Evolutionary conservation across 2,329 filamentous ascomycete genomes (phyloP).

Genomic region (Hysterium pulicare): DNA sequence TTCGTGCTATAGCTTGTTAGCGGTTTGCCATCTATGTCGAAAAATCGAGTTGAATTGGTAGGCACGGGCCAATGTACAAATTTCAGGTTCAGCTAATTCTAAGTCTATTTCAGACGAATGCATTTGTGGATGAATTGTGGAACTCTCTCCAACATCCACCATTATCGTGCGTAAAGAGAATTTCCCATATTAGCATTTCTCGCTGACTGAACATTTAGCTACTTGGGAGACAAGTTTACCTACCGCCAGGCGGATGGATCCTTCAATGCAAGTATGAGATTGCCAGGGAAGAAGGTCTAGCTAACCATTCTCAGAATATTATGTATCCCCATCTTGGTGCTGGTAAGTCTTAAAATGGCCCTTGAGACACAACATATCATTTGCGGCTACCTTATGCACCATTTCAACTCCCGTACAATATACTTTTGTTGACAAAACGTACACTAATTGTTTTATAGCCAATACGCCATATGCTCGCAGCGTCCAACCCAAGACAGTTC

Average conservation of each 20-base stretch:
- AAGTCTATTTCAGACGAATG: slow-evolving; percentile 13
- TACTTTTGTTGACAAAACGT: neutral
- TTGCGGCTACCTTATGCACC: too few relatives aligned
- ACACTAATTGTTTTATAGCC: too few relatives aligned
- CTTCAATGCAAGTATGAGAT: slow-evolving; percentile 26
- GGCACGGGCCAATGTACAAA: neutral
- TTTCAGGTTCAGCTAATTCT: too few relatives aligned
- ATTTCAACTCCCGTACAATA: neutral
- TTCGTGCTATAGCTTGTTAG: slow-evolving; percentile 5
- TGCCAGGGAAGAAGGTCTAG: too few relatives aligned
- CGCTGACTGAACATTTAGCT: slow-evolving; percentile 23
- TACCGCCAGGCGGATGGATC: slow-evolving; percentile 43
- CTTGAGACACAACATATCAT: too few relatives aligned
- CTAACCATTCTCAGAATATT: slow-evolving; percentile 57
- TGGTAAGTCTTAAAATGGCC: slow-evolving; percentile 5
- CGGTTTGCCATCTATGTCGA: slow-evolving; percentile 7
- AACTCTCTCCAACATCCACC: slow-evolving; percentile 15
- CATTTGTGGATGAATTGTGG: slow-evolving; percentile 15
- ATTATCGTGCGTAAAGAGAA: slow-evolving; percentile 8
- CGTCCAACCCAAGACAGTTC: slow-evolving; percentile 54
- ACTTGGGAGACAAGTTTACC: slow-evolving; percentile 34
- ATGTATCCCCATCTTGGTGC: slow-evolving; percentile 49
- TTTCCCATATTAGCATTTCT: neutral
- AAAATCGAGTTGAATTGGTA: slow-evolving; percentile 11
- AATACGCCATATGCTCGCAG: slow-evolving; percentile 59